Conservation (phyloP, 768 basidiomycete species). For the Boletus rex-veris region DNA sequence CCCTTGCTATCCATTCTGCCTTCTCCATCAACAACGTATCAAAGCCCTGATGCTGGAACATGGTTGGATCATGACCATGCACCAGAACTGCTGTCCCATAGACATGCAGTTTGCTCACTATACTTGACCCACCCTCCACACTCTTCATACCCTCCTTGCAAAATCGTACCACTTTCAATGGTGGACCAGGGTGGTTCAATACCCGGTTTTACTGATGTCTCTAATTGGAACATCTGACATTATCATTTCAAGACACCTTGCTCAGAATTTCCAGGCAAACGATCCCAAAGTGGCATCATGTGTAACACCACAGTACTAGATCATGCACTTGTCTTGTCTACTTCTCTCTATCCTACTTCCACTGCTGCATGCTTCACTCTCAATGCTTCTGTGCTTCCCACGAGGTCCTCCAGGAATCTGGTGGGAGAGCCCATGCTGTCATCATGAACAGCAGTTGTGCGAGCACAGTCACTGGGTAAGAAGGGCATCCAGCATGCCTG, state of each 20-base stretch:
- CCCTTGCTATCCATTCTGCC: slow-evolving; percentile 94
- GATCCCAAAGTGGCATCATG: no score
- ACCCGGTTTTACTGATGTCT: no score
- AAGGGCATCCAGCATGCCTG: slow-evolving; percentile 89
- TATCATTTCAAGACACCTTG: no score
- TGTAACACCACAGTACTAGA: slow-evolving; percentile 49
- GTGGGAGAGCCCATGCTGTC: slow-evolving; percentile 71
- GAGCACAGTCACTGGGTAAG: slow-evolving; percentile 94
- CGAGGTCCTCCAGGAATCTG: slow-evolving; percentile 61
- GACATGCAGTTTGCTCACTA: slow-evolving; percentile 94
- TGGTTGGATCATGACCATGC: slow-evolving; percentile 97
- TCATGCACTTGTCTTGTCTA: slow-evolving; percentile 82
- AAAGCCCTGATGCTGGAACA: slow-evolving; percentile 97
- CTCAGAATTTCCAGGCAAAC: no score
- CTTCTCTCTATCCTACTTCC: slow-evolving; percentile 64
- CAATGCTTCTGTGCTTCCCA: slow-evolving; percentile 95
- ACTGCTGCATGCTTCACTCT: slow-evolving; percentile 73
- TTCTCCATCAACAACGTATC: slow-evolving; percentile 98
- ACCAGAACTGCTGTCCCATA: slow-evolving; percentile 98
- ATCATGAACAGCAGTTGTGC: slow-evolving; percentile 97
- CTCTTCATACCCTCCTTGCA: slow-evolving; percentile 40
- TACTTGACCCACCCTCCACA: slow-evolving; percentile 76
- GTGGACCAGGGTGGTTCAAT: no score
- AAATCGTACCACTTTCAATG: no score
- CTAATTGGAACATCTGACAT: no score